Conservation (phyloP, 164 flowering plant genomes). For the Chimonanthus praecox region DNA sequence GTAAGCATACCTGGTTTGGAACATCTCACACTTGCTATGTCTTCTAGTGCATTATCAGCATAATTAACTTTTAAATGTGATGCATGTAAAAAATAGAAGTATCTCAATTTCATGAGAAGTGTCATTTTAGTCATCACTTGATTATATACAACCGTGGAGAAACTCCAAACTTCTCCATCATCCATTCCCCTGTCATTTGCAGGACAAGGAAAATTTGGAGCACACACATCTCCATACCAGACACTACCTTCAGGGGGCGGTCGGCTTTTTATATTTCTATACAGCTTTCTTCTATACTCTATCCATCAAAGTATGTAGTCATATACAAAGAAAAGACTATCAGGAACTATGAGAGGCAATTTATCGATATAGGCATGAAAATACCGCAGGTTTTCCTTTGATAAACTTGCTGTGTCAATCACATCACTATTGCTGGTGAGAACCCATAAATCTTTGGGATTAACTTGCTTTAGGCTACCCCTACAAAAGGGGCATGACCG, state of each 20-base stretch:
- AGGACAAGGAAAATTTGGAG: neutral
- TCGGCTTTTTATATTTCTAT: constrained; percentile 1
- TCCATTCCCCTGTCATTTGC: neutral
- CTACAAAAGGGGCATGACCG: constrained; percentile 91
- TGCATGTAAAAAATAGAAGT: no score
- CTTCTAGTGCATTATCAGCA: no score
- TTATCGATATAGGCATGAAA: constrained; percentile 60
- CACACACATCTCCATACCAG: neutral
- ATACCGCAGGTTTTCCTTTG: constrained; percentile 52
- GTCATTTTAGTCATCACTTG: neutral
- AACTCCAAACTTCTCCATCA: neutral
- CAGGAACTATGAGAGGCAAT: constrained; percentile 45
- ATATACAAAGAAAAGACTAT: constrained; percentile 35
- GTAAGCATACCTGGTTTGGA: no score
- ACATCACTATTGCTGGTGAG: constrained; percentile 51
- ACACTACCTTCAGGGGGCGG: neutral
- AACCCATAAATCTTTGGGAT: constrained; percentile 71
- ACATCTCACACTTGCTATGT: no score
- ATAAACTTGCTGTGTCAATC: constrained; percentile 46
- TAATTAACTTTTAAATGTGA: no score
- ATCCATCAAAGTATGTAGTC: constrained; percentile 55
- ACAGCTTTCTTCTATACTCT: neutral
- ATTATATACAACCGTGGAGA: constrained; percentile 5
- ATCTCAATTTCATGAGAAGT: no score
- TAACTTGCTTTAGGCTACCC: constrained; percentile 55